Evolutionary conservation across 2,329 filamentous ascomycete genomes (phyloP), one percentile per base, ranked within the genome.

Genomic region (Epichloe coenophiala): DNA sequence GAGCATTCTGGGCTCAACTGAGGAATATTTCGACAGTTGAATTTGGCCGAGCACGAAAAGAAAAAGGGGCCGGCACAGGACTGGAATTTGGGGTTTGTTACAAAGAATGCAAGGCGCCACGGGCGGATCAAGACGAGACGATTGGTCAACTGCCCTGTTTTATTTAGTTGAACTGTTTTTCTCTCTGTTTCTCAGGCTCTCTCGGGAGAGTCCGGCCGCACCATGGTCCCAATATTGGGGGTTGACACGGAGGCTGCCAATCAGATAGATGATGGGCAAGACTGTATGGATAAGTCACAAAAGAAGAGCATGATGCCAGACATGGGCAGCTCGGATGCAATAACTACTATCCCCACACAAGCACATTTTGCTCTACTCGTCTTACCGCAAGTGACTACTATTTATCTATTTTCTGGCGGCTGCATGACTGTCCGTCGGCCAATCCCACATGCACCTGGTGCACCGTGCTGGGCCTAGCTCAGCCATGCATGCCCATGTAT

Each of bases 21-120:
- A 58, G 60, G 54, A 56, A 57, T 56, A 58, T 61, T 47, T 63
- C 60, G 62, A 64, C 57, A 59, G 53, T 57, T 58, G 61, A 27
- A 63, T 57, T 50, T 45, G 49, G 47, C 48, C 43, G 51, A 51
- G 41, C 21, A 41, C 5, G 40, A 4, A 40, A 35, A 51, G 46
- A 17, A 45, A 19, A 48, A 2, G 17, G 35, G n/a, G 19, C 19
- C 38, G 47, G 52, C 55, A 50, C 47, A 52, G 52, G 12, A 46
- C 47, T 50, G 51, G 51, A 51, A 36, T 55, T 51, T 19, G 15
- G 13, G 42, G 33, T 40, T 45, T 45, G 40, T 43, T 47, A 43
- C 50, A 19, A 43, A 51, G 50, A 48, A 44, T 51, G 50, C 35
- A 45, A 43, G 47, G 45, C 47, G 31, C 27, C 17, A 23, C 4